phyloP scores from a whole-genome alignment of 208 protist genomes.

The Wallacemonas sp. region DNA sequence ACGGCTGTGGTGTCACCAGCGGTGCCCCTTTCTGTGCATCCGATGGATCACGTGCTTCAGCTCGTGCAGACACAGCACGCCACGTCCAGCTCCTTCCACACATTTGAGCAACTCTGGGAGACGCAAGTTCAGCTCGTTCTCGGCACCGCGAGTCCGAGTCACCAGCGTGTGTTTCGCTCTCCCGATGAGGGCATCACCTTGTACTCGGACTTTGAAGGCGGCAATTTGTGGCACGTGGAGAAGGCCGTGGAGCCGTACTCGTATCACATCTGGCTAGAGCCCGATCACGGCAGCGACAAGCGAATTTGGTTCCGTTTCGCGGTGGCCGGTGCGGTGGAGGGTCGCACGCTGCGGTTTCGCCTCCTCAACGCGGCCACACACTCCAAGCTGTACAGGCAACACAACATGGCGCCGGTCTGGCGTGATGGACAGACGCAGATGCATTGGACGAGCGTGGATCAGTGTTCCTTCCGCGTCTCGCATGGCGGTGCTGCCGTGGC shows the following conservation, averaged over 20 bases:
- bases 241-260: constrained; percentile 27
- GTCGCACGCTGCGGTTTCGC: constrained; percentile 50
- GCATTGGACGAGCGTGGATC: constrained; percentile 67
- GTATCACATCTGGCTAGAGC: constrained; percentile 80
- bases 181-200: constrained; percentile 53
- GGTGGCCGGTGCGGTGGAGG: constrained; percentile 44
- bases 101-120: constrained; percentile 72
- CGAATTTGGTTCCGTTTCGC: constrained; percentile 90
- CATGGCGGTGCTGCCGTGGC: constrained; percentile 21
- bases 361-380: constrained; percentile 80
- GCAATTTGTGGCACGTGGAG: constrained; percentile 85
- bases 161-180: constrained; percentile 65
- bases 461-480: constrained; percentile 69
- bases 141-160: constrained; percentile 50
- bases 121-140: constrained; percentile 71
- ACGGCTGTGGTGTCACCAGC: constrained; percentile 18
- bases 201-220: constrained; percentile 72
- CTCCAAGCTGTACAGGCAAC: constrained; percentile 72
- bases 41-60: constrained; percentile 48
- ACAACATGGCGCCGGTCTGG: constrained; percentile 85
- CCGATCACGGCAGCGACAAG: constrained; percentile 68
- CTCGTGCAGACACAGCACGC: constrained; percentile 49
- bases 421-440: constrained; percentile 41
- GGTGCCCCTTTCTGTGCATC: constrained; percentile 51
- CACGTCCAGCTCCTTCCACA: constrained; percentile 43